Conservation (phyloP, 495 filamentous ascomycete genomes). For the Talaromyces ruber region DNA sequence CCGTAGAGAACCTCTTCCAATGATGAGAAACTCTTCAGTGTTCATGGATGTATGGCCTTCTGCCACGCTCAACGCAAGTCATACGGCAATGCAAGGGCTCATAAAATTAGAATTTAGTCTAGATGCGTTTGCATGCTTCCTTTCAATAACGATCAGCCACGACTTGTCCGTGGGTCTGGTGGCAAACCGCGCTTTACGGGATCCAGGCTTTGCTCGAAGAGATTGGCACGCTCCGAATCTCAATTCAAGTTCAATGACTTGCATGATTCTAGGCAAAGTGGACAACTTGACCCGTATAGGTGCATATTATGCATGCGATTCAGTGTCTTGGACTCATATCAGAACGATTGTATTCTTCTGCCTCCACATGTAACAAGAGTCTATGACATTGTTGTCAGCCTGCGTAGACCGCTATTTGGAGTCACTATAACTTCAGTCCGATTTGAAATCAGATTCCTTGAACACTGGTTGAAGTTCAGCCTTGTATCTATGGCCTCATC, state of each 20-base stretch:
- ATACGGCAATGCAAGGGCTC: background rate
- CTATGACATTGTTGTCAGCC: background rate
- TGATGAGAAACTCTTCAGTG: background rate
- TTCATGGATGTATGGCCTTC: background rate
- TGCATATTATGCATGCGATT: background rate
- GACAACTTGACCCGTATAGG: background rate
- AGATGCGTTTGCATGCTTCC: background rate
- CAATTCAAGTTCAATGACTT: background rate
- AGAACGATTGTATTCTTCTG: background rate
- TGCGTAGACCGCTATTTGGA: background rate
- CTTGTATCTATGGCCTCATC: background rate
- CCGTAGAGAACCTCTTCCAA: background rate
- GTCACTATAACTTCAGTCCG: background rate
- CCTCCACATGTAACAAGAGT: background rate
- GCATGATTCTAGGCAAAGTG: background rate
- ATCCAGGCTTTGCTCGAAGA: background rate
- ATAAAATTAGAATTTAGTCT: background rate
- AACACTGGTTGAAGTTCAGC: background rate
- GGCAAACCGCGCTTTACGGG: background rate
- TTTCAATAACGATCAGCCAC: background rate
- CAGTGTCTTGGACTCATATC: background rate
- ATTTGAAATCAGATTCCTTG: background rate
- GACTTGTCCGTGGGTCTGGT: background rate
- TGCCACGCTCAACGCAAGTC: background rate
- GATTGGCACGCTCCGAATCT: background rate